These are phyloP conservation scores for Chlamydomonas sphaeroides DNA, from an alignment of 139 green algal genomes.

Conservation along the genomic window DNA sequence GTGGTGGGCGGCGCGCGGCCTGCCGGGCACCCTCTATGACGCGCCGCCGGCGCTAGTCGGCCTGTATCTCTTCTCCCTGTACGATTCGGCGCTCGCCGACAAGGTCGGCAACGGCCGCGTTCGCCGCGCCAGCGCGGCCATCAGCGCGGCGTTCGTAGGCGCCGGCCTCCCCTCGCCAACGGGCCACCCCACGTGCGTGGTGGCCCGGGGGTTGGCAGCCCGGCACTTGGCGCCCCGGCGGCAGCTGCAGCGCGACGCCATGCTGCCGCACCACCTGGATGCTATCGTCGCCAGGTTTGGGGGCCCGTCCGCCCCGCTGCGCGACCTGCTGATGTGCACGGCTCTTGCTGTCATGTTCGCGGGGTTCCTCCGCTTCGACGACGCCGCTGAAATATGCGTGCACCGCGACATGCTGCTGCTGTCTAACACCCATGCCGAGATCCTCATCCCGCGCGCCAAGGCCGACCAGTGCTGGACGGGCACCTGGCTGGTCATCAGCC, in stretches of 20 bases:
- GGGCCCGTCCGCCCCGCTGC: background rate
- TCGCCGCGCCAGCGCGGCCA: background rate
- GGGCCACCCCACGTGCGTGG: background rate
- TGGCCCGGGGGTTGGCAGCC: background rate
- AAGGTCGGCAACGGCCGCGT: background rate
- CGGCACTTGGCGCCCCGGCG: no score
- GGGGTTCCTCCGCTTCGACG: constrained; percentile 16
- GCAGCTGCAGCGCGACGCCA: background rate
- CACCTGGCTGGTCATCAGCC: background rate
- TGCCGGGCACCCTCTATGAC: background rate
- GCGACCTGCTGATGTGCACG: background rate
- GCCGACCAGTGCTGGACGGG: background rate
- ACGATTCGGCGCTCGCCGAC: background rate
- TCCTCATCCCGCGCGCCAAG: constrained; percentile 13
- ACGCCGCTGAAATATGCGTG: constrained; percentile 5
- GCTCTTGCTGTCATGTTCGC: background rate
- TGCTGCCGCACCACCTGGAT: background rate
- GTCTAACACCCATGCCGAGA: background rate
- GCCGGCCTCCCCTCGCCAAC: background rate
- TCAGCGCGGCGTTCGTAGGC: background rate
- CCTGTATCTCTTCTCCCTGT: background rate
- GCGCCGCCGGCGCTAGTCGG: background rate
- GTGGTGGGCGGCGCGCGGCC: background rate
- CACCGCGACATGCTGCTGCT: constrained; percentile 14
- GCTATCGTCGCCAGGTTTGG: background rate